These are phyloP conservation scores for Chrysosporium keratinophilum DNA, from an alignment of 2,329 filamentous ascomycete species.

Conservation along the genomic window DNA sequence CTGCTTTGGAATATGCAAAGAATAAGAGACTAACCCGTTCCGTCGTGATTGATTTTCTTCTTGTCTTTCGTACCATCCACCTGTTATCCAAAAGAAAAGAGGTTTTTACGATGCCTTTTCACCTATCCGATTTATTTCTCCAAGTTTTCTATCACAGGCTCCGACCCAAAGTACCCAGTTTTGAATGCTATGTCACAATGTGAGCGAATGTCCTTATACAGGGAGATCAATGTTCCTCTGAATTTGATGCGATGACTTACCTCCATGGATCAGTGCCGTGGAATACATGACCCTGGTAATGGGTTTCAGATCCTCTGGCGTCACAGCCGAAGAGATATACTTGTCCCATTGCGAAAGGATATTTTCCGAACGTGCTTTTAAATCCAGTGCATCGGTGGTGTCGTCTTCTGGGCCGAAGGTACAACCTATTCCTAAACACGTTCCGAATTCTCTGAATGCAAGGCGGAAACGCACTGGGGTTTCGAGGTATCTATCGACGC, in stretches of 20 bases:
- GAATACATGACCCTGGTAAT: conserved; percentile 51
- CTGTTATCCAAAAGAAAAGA: background rate
- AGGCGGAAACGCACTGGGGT: conserved; percentile 31
- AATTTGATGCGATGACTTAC: conserved; percentile 30
- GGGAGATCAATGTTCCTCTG: background rate
- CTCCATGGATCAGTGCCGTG: conserved; percentile 45
- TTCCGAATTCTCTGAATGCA: conserved; percentile 48
- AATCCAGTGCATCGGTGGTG: conserved; percentile 27
- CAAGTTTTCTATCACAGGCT: conserved; percentile 19
- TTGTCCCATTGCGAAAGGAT: conserved; percentile 33
- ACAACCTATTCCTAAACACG: conserved; percentile 41
- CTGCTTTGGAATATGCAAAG: background rate
- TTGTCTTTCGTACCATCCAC: background rate
- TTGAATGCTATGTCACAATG: conserved; percentile 27
- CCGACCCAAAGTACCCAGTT: conserved; percentile 29
- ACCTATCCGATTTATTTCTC: background rate
- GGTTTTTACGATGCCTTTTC: background rate
- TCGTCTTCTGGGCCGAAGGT: conserved; percentile 25
- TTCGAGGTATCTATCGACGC: conserved; percentile 28
- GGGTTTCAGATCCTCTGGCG: conserved; percentile 39
- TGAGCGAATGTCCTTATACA: conserved; percentile 1
- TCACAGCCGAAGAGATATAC: conserved; percentile 25
- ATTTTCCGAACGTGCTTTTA: conserved; percentile 26
- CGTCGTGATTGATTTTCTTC: background rate
- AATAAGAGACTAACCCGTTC: background rate